These are phyloP conservation scores for Dendrobium huoshanense DNA, from an alignment of 106 monocot species.

Conservation along the genomic window DNA sequence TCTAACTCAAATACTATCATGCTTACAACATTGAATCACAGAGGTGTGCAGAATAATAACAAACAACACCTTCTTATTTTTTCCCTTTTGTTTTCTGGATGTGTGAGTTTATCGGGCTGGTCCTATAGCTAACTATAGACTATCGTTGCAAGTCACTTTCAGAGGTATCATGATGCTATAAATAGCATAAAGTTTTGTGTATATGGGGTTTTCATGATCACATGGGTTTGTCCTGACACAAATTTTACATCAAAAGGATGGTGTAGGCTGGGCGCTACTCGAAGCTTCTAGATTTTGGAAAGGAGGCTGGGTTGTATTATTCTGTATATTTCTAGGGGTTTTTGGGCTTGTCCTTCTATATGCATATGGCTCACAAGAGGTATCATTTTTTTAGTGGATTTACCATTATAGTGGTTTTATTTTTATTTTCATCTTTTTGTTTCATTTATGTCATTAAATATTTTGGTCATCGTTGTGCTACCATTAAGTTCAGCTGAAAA, in stretches of 20 bases:
- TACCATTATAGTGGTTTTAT: not conserved
- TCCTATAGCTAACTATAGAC: no score
- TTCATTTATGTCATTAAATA: not conserved
- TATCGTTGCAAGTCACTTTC: no score
- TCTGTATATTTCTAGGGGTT: constrained; percentile 24
- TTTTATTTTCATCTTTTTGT: not conserved
- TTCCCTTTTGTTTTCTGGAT: no score
- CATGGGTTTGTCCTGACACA: no score
- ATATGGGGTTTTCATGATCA: no score
- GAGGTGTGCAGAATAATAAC: constrained; percentile 18
- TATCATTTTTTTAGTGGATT: constrained; percentile 18
- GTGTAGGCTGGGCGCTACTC: no score
- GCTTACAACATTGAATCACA: constrained; percentile 18
- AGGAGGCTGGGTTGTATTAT: constrained; percentile 31
- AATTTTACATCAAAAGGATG: no score
- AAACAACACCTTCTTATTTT: constrained; percentile 26
- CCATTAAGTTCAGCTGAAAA: not conserved
- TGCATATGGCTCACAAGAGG: constrained; percentile 66
- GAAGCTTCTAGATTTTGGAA: no score
- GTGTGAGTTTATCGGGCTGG: no score
- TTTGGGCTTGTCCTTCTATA: constrained; percentile 34
- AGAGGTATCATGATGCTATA: no score
- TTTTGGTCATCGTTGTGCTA: not conserved
- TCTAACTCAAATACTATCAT: constrained; percentile 18
- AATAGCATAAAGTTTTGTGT: no score